Conservation (phyloP, 2,329 filamentous ascomycete genomes). For the Lasiodiplodia citricola region DNA sequence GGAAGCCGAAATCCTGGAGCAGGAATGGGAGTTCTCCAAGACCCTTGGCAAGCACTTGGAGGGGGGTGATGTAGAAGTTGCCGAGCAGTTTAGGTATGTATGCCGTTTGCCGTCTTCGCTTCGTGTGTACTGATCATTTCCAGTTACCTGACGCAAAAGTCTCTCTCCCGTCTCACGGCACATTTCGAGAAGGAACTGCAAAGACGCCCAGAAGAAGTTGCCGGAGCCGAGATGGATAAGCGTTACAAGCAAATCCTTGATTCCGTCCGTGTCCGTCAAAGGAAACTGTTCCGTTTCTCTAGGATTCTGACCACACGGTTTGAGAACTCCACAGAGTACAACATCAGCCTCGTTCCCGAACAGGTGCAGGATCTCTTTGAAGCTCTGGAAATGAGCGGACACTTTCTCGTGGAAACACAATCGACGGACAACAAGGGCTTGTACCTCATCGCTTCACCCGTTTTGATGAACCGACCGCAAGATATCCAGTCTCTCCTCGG, state of each 20-base stretch:
- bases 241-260: conserved; percentile 95
- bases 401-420: conserved; percentile 79
- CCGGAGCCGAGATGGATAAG: conserved; percentile 86
- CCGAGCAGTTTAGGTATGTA: conserved; percentile 84
- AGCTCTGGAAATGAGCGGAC: conserved; percentile 77
- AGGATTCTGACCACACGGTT: conserved; percentile 90
- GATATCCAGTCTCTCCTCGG: conserved; percentile 87
- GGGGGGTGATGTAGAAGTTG: conserved; percentile 93
- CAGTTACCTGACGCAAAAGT: conserved; percentile 86
- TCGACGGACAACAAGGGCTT: conserved; percentile 69
- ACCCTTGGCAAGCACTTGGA: conserved; percentile 90
- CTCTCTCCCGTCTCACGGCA: conserved; percentile 81
- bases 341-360: conserved; percentile 74
- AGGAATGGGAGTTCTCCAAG: conserved; percentile 98
- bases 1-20: conserved; percentile 94
- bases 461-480: conserved; percentile 73
- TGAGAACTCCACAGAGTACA: conserved; percentile 96
- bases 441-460: conserved; percentile 83
- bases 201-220: conserved; percentile 80
- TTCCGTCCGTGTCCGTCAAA: conserved; percentile 92
- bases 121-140: conserved; percentile 30
- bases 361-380: conserved; percentile 79
- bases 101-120: neutral
- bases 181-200: conserved; percentile 94
- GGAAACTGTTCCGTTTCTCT: conserved; percentile 95